Conservation (phyloP, 2,329 filamentous ascomycete species). For the Fusarium proliferatum region DNA sequence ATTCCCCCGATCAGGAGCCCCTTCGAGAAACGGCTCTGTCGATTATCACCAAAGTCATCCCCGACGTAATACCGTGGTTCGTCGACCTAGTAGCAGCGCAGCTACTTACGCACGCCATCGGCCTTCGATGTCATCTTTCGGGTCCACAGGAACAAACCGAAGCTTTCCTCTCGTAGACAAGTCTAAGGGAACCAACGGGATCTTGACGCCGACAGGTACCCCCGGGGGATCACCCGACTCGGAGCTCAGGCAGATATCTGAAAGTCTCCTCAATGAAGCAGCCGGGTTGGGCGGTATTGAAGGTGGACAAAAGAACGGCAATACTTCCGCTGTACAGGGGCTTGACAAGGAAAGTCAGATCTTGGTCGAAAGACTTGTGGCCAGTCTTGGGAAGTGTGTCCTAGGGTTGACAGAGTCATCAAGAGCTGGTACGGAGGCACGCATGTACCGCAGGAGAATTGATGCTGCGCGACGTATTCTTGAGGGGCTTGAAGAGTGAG, state of each 20-base stretch:
- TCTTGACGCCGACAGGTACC: slow-evolving; percentile 53
- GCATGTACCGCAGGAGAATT: slow-evolving; percentile 75
- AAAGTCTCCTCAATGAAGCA: slow-evolving; percentile 61
- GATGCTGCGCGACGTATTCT: slow-evolving; percentile 79
- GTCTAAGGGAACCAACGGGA: slow-evolving; percentile 57
- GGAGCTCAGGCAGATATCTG: slow-evolving; percentile 60
- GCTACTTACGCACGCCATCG: slow-evolving; percentile 43
- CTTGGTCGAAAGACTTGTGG: slow-evolving; percentile 69
- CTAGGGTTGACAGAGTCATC: slow-evolving; percentile 67
- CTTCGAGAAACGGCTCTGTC: slow-evolving; percentile 41
- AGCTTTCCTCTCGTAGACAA: slow-evolving; percentile 72
- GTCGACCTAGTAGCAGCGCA: slow-evolving; percentile 50
- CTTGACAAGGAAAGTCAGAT: slow-evolving; percentile 68
- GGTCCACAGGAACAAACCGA: slow-evolving; percentile 68
- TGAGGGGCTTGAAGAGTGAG: slow-evolving; percentile 70
- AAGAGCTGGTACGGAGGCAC: slow-evolving; percentile 66
- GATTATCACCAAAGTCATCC: slow-evolving; percentile 35
- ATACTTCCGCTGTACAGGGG: slow-evolving; percentile 57
- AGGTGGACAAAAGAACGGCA: slow-evolving; percentile 38
- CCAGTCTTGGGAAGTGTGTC: slow-evolving; percentile 69
- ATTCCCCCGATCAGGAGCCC: slow-evolving; percentile 34
- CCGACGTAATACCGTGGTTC: slow-evolving; percentile 54
- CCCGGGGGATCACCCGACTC: slow-evolving; percentile 62
- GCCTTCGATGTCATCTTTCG: slow-evolving; percentile 67
- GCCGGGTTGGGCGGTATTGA: slow-evolving; percentile 55